Evolutionary conservation across 2,329 filamentous ascomycete genomes (phyloP), one percentile per base, ranked within the genome.

Genomic region (Kalaharituber pfeilii): DNA sequence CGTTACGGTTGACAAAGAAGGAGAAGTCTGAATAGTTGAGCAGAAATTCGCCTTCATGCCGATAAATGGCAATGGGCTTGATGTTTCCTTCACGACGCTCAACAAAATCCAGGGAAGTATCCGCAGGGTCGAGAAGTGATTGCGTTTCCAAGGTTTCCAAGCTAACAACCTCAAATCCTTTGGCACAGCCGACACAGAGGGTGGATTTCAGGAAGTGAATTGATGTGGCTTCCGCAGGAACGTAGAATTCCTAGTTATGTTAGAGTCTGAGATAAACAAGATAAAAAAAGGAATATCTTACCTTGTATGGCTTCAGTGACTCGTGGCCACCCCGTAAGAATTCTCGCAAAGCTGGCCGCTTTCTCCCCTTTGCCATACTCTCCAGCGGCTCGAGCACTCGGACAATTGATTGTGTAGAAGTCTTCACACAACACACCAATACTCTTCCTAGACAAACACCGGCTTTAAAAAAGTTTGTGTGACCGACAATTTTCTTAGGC

Each of bases 311-410:
- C 70, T 93, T 93, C 59, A 98, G 77, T 63, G 94, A 86, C 68
- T 98, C 91, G 67, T 95, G 88, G 7, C 87, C 86, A 61, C 78
- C 81, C 58, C 86, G 86, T 70, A 98, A 89, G 81, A 98, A 94
- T 71, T 93, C 94, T 62, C 85, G 82, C 57, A 98, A 81, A 18
- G 91, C 89, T 65, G 88, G 91, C 67, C 94, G 93, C 72, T 93
- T 95, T 73, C 91, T 93, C 56, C 85, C 86, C 72, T 88, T 91
- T 53, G 84, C 82, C 75, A 94, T 83, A 58, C 86, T 84, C 66
- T 96, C 91, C 70, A 94, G 94, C 1, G 91, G 91, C 70, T 98
- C 89, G 69, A 86, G 96, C n/a, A 96, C 91, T 70, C 96, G 96
- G 73, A 98, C 94, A 1, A 89, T 96, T 13, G 86, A 94, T 52